Conservation (phyloP, 768 basidiomycete genomes). For the Kwoniella europaea region DNA sequence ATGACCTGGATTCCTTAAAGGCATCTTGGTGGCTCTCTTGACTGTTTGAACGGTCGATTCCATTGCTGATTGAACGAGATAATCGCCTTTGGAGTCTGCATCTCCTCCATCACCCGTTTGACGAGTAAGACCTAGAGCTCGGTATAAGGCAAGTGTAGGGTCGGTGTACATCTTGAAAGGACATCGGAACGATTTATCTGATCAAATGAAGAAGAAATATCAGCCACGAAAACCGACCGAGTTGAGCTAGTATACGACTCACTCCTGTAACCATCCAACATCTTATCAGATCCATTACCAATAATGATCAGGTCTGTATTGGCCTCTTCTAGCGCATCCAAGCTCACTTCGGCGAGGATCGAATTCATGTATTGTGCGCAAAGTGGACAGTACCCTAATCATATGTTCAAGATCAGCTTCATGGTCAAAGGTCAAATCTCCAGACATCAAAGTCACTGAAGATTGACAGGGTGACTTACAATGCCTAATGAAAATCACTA, state of each 20-base stretch:
- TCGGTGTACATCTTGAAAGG: constrained; percentile 81
- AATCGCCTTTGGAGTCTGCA: constrained; percentile 63
- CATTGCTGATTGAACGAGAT: constrained; percentile 70
- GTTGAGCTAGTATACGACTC: constrained; percentile 38
- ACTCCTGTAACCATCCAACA: constrained; percentile 77
- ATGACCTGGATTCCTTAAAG: constrained; percentile 64
- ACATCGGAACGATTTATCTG: constrained; percentile 70
- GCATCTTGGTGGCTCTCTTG: constrained; percentile 64
- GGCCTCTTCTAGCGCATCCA: constrained; percentile 62
- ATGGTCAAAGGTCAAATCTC: not conserved
- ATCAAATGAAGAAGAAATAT: not conserved
- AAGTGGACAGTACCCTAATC: constrained; percentile 67
- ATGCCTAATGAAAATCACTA: constrained; percentile 84
- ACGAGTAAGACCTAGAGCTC: constrained; percentile 74
- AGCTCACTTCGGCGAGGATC: constrained; percentile 64
- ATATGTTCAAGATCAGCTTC: not conserved
- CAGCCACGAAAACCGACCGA: not conserved
- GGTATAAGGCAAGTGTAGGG: constrained; percentile 71
- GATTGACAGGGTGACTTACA: constrained; percentile 65
- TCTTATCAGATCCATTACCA: constrained; percentile 75
- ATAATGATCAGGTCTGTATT: constrained; percentile 73
- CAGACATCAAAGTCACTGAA: not conserved
- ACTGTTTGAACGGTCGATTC: constrained; percentile 77
- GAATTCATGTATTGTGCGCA: constrained; percentile 88
- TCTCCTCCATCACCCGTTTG: constrained; percentile 62